Conservation (phyloP, 768 basidiomycete genomes). For the Phanerochaete carnosa region DNA sequence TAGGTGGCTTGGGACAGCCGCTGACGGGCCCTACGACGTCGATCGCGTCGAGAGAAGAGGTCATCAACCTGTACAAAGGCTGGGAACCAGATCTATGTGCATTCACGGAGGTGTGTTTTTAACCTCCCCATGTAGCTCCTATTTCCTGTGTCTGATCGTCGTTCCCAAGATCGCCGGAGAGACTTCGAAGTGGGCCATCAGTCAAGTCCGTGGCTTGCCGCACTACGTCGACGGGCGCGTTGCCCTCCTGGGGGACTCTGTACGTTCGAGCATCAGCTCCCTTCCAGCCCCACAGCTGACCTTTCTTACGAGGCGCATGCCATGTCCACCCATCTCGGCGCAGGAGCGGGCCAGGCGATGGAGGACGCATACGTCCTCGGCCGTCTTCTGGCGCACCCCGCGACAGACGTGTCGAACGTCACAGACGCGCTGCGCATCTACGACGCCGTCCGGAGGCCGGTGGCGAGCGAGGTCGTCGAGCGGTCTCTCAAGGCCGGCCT, state of each 20-base stretch:
- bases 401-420: conserved; percentile 17
- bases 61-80: too few species aligned
- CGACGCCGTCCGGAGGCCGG: conserved; percentile 29
- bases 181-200: conserved; percentile 20
- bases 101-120: neutral
- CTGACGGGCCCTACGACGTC: neutral
- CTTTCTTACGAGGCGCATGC: conserved; percentile 25
- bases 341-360: conserved; percentile 40
- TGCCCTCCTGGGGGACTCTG: conserved; percentile 41
- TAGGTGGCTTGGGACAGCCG: neutral
- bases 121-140: too few species aligned
- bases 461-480: conserved; percentile 18
- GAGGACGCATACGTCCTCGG: conserved; percentile 40
- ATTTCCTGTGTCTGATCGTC: too few species aligned
- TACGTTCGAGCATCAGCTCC: conserved; percentile 9
- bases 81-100: conserved; percentile 3
- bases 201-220: conserved; percentile 17
- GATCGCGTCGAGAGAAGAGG: conserved; percentile 23
- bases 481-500: neutral
- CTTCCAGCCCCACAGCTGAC: neutral
- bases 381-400: conserved; percentile 40
- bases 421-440: conserved; percentile 22
- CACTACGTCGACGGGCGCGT: conserved; percentile 41
- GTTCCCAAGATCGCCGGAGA: neutral
- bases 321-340: conserved; percentile 40